Evolutionary conservation across 257 asterid species (phyloP).

Genomic region (Solanum medicagineum): DNA sequence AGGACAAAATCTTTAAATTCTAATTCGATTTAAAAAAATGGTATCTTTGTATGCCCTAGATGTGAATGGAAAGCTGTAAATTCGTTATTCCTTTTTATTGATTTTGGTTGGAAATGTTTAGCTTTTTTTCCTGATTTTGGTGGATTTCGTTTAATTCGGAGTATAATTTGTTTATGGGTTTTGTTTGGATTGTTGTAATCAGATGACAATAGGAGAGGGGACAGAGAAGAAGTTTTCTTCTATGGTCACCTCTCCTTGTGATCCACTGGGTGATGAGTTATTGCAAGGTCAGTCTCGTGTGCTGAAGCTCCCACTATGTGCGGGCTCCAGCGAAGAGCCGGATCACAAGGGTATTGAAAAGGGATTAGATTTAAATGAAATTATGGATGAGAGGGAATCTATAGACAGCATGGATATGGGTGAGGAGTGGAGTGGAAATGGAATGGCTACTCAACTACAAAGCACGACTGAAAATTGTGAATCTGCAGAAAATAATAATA

Average conservation of each 20-base stretch:
- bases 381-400: constrained; percentile 13
- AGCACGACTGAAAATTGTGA: neutral
- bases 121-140: neutral
- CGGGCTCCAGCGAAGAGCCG: neutral
- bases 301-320: too few relatives aligned
- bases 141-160: neutral
- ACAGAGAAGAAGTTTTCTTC: constrained; percentile 35
- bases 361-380: constrained; percentile 12
- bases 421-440: constrained; percentile 4
- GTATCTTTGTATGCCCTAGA: neutral
- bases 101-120: neutral
- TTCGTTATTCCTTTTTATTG: neutral
- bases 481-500: constrained; percentile 1
- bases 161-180: neutral
- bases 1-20: neutral
- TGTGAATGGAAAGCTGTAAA: neutral
- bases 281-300: constrained; percentile 6
- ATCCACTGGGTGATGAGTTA: constrained; percentile 23
- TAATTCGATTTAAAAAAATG: neutral
- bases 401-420: constrained; percentile 22
- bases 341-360: neutral
- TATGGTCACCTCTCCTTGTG: constrained; percentile 20
- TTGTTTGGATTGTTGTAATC: constrained; percentile 2
- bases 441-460: constrained; percentile 12
- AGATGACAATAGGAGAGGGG: constrained; percentile 52